Evolutionary conservation across 768 basidiomycete genomes (phyloP), one percentile per base, ranked within the genome.

Genomic region (Podaxis rugospora): DNA sequence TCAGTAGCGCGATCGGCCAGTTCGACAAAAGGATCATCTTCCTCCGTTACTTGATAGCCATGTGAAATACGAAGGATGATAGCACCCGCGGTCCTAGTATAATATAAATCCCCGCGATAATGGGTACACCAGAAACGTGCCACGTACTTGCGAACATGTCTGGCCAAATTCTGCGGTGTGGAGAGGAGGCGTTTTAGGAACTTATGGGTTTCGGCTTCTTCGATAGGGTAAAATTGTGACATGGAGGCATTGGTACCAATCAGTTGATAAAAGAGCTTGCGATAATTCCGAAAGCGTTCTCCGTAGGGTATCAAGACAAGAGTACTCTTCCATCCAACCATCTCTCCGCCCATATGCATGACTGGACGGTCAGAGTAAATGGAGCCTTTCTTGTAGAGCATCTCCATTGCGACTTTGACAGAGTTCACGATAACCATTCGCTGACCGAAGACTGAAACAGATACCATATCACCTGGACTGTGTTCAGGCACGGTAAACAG

Each of bases 301-400:
- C 75, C 76, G 55, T 78, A 78, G 3, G 73, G 71, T 28, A 72
- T 13, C 11, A 77, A 67, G 4, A 69, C 75, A 13, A 78, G 69
- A 1, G 72, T 69, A 57, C 74, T 67, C 57, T 74, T 76, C 75
- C 76, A 76, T 0, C 75, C 75, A 2, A 74, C 78, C 16, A 83
- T 71, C 37, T 78, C 76, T 13, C 75, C 76, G 6, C 74, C 73
- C 76, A 80, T 78, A 35, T 71, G 71, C 51, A 76, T 66, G 16
- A 73, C 57, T 0, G 85, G 83, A 35, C 85, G 74, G 68, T 85
- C 83, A 14, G 85, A 86, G 64, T 85, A 84, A 28, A 79, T 76
- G 13, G 75, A 70, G 36, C 83, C 79, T 58, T 78, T 81, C 62
- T 78, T 79, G 36, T 84, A 79, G 27, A 85, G 77, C 70, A 84